Evolutionary conservation across 2,329 filamentous ascomycete species (phyloP).

Genomic region (Fusarium penzigii): DNA sequence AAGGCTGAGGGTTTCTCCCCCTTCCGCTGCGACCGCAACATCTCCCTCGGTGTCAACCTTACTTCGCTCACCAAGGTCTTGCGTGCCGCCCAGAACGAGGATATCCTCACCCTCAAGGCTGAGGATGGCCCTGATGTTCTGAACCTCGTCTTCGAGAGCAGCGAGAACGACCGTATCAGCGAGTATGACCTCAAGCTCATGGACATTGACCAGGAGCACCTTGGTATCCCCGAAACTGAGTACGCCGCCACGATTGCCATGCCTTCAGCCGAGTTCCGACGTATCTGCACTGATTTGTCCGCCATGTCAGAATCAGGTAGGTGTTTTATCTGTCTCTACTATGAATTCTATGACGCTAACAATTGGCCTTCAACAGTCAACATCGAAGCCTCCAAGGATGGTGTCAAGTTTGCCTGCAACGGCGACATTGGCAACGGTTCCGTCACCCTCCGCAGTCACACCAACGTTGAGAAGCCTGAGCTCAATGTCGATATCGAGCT

Average conservation of each 20-base stretch:
- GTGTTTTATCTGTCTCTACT: constrained; percentile 31
- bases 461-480: constrained; percentile 84
- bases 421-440: constrained; percentile 96
- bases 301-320: constrained; percentile 93
- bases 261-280: constrained; percentile 87
- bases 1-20: constrained; percentile 92
- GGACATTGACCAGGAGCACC: constrained; percentile 99
- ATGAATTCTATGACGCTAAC: not conserved
- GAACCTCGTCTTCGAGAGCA: constrained; percentile 93
- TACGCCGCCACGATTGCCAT: constrained; percentile 90
- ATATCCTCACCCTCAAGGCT: constrained; percentile 94
- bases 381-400: constrained; percentile 96
- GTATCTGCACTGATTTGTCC: constrained; percentile 90
- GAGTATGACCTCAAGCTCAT: constrained; percentile 99
- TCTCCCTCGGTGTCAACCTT: constrained; percentile 96
- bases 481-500: constrained; percentile 87
- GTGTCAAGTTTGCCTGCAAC: constrained; percentile 89
- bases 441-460: constrained; percentile 87
- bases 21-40: constrained; percentile 98
- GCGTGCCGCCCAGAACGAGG: constrained; percentile 89
- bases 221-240: constrained; percentile 98
- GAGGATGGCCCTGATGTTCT: constrained; percentile 95
- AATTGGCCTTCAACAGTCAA: constrained; percentile 60
- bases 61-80: constrained; percentile 96
- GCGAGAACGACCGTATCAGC: constrained; percentile 84